These are phyloP conservation scores for Scedosporium aurantiacum DNA, from an alignment of 2,329 filamentous ascomycete species.

Conservation along the genomic window DNA sequence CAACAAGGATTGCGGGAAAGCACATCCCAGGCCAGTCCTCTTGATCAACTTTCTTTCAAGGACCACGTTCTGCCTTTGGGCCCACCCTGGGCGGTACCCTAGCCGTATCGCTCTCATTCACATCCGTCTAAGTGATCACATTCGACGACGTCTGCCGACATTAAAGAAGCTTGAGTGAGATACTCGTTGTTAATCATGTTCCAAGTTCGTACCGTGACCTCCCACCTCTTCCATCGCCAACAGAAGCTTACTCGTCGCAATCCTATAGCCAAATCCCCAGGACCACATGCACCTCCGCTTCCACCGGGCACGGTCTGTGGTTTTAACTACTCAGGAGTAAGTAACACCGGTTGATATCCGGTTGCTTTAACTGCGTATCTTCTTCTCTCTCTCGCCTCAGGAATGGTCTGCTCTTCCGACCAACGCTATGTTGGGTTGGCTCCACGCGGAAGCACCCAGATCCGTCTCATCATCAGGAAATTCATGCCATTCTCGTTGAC, in stretches of 20 bases:
- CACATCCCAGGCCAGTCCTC: no score
- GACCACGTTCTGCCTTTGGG: no score
- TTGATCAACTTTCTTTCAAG: no score
- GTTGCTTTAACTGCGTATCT: neutral
- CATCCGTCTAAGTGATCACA: no score
- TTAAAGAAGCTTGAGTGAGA: no score
- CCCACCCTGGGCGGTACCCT: no score
- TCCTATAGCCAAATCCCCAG: conserved; percentile 48
- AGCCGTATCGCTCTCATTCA: no score
- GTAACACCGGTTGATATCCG: conserved; percentile 13
- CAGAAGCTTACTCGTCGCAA: conserved; percentile 10
- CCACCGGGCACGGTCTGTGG: conserved; percentile 73
- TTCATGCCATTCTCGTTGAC: no score
- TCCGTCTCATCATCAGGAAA: no score
- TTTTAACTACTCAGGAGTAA: conserved; percentile 68
- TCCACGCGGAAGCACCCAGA: no score
- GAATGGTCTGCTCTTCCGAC: neutral
- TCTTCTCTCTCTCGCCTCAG: neutral
- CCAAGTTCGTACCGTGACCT: conserved; percentile 1
- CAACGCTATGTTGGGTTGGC: neutral
- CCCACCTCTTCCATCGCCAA: neutral
- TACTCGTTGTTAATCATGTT: conserved; percentile 4
- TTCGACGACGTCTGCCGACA: no score
- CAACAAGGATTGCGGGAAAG: no score
- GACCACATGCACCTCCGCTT: conserved; percentile 68